phyloP scores from a whole-genome alignment of 2,329 filamentous ascomycete species.

The Exophiala lecanii-corni region DNA sequence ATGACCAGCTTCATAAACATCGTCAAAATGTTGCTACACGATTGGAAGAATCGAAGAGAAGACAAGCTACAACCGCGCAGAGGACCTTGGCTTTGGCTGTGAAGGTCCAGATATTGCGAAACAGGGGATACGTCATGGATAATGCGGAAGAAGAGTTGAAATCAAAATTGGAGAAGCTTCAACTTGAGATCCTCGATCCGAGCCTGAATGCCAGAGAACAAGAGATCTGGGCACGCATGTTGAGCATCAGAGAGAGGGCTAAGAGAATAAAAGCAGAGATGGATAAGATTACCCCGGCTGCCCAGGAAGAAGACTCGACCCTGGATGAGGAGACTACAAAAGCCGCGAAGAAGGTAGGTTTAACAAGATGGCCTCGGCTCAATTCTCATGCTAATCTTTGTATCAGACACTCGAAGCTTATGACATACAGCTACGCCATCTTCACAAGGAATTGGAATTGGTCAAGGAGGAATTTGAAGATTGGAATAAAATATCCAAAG shows the following conservation, averaged over 20 bases:
- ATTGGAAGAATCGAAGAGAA: slow-evolving; percentile 55
- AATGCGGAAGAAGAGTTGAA: slow-evolving; percentile 59
- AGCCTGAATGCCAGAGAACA: slow-evolving; percentile 56
- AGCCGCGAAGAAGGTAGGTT: slow-evolving; percentile 56
- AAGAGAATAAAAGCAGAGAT: slow-evolving; percentile 57
- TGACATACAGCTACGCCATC: slow-evolving; percentile 49
- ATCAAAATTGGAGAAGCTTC: slow-evolving; percentile 56
- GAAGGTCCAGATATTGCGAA: slow-evolving; percentile 60
- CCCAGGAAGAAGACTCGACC: slow-evolving; percentile 37
- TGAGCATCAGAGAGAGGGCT: slow-evolving; percentile 56
- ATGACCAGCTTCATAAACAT: slow-evolving; percentile 55
- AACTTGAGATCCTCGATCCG: slow-evolving; percentile 57
- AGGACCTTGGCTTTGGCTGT: slow-evolving; percentile 58
- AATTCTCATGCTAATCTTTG: slow-evolving; percentile 31
- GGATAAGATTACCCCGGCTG: slow-evolving; percentile 45
- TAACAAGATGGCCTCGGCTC: slow-evolving; percentile 1
- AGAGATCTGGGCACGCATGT: slow-evolving; percentile 65
- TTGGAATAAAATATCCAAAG: slow-evolving; percentile 41
- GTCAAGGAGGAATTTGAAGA: slow-evolving; percentile 57
- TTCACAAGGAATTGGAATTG: slow-evolving; percentile 57
- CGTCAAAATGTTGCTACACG: slow-evolving; percentile 56
- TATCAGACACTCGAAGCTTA: slow-evolving; percentile 48
- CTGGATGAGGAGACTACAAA: slow-evolving; percentile 57
- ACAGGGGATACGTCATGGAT: slow-evolving; percentile 62
- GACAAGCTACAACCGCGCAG: slow-evolving; percentile 56